A percentile compares a stretch with the other conserved stretches of the same genome.
Evolutionary conservation across 768 basidiomycete species (phyloP).

Genomic region (Phallus indusiatus): DNA sequence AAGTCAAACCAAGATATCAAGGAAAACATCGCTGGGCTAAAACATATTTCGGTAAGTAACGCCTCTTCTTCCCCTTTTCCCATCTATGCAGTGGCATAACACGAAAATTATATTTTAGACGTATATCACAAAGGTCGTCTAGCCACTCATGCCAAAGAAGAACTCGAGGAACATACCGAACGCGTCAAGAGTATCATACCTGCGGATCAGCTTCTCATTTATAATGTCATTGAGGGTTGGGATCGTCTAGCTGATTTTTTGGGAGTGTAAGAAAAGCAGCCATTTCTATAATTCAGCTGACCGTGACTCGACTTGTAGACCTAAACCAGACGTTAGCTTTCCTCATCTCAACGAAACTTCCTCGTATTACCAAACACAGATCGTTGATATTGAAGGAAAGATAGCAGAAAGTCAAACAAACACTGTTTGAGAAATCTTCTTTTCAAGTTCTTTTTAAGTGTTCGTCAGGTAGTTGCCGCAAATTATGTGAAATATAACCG

Average conservation of each 20-base stretch:
- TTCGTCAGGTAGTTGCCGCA: too few species aligned
- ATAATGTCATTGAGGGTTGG: neutral
- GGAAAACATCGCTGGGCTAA: neutral
- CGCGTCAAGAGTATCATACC: neutral
- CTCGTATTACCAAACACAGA: neutral
- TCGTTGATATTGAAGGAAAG: neutral
- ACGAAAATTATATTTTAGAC: neutral
- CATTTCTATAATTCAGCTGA: neutral
- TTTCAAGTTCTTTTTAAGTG: neutral
- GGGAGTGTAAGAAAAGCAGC: neutral
- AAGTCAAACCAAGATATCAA: neutral
- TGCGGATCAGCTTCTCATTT: neutral
- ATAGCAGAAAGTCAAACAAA: neutral
- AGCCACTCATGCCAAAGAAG: neutral
- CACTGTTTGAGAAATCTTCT: neutral
- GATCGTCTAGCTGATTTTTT: neutral
- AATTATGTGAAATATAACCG: too few species aligned
- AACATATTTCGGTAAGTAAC: neutral
- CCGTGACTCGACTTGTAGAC: neutral
- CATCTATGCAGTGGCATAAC: neutral
- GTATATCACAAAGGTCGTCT: neutral
- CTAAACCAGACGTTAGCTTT: neutral
- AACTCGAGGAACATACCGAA: neutral
- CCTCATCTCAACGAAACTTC: conserved; percentile 2
- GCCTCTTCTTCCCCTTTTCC: neutral